phyloP scores from a whole-genome alignment of 208 protist species.

The Trypanosoma scelopori region DNA sequence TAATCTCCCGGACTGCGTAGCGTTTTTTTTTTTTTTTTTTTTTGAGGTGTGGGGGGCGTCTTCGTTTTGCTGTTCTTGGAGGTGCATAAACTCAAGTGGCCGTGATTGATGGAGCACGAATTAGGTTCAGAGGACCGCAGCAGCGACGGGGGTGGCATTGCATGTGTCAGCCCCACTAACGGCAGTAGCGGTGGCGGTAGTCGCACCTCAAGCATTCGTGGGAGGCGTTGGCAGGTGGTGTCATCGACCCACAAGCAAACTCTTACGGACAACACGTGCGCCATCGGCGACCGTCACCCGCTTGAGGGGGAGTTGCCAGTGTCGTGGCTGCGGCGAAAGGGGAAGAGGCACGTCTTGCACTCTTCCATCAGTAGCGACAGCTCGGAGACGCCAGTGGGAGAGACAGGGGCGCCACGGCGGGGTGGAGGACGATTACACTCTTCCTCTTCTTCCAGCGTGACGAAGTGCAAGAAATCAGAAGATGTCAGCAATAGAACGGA shows the following conservation, averaged over 20 bases:
- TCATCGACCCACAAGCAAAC: background rate
- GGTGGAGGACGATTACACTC: background rate
- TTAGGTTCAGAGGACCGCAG: background rate
- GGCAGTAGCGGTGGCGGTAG: background rate
- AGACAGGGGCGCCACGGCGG: background rate
- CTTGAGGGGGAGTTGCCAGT: background rate
- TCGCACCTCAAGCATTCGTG: background rate
- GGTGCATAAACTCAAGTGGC: too few species aligned
- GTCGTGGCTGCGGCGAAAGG: background rate
- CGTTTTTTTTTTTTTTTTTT: constrained; percentile 7
- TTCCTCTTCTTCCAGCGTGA: background rate
- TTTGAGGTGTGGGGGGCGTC: background rate
- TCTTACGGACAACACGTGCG: background rate
- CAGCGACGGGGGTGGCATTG: background rate
- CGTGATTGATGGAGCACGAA: background rate
- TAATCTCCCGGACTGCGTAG: background rate
- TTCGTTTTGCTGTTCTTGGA: too few species aligned
- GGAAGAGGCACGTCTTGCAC: too few species aligned
- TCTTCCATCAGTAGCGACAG: too few species aligned
- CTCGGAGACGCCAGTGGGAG: background rate
- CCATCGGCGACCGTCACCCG: background rate
- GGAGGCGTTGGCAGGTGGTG: background rate
- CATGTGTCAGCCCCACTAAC: background rate
- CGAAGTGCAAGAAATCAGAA: background rate
- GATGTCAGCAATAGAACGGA: background rate